A percentile compares a stretch with the other conserved stretches of the same genome.
Conservation (phyloP, 176 grass and related monocot genomes). For the Aegilops longissima region DNA sequence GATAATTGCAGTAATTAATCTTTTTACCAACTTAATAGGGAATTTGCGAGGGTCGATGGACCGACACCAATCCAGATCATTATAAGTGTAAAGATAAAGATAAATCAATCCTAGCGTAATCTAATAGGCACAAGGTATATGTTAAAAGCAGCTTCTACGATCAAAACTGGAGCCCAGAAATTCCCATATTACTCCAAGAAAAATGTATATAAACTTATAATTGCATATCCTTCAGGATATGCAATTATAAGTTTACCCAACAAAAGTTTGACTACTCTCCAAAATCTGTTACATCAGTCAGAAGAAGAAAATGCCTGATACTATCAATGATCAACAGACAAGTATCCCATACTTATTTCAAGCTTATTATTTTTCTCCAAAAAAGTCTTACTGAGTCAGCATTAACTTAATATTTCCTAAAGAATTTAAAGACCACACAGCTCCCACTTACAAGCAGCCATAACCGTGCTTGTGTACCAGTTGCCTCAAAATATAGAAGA, state of each 20-base stretch:
- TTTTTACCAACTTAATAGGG: neutral
- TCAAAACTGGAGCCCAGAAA: neutral
- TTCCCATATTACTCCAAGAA: neutral
- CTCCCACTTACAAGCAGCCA: neutral
- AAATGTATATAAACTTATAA: neutral
- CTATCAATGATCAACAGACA: neutral
- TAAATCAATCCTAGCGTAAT: neutral
- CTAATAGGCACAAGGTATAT: neutral
- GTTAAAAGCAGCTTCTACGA: neutral
- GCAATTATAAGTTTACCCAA: too few species aligned
- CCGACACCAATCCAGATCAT: neutral
- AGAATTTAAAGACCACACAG: neutral
- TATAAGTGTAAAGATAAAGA: neutral
- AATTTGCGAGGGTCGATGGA: neutral
- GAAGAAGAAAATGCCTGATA: constrained; percentile 2
- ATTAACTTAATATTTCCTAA: neutral
- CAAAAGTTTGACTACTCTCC: neutral
- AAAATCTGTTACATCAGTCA: constrained; percentile 3
- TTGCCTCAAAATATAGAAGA: neutral
- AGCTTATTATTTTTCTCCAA: neutral
- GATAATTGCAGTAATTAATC: neutral
- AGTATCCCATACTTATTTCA: neutral
- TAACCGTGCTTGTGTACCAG: neutral
- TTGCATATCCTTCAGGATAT: neutral
- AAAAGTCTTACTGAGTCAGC: neutral